Evolutionary conservation across 352 stramenopile genomes (phyloP), one percentile per base, ranked within the genome.

Genomic region (Pythium apleroticum): DNA sequence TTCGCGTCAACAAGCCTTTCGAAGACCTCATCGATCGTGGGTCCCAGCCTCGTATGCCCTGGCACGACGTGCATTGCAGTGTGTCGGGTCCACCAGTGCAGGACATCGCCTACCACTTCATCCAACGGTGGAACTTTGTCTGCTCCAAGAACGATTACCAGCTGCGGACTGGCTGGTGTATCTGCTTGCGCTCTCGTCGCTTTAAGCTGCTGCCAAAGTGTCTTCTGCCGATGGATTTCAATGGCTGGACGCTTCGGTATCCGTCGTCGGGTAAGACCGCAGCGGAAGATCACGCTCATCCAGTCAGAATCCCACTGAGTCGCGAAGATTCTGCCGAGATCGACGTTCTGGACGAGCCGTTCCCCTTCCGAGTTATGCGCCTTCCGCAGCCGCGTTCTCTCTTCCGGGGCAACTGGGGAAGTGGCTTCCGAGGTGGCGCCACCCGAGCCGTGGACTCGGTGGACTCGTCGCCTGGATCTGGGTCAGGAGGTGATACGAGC

Each of bases 101-200:
- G 59, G 91, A 98, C 57, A 76, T 97, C 25, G 88, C 86, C 4
- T 89, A 84, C 52, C 89, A 97, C 66, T 97, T 97, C 46, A 95
- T 97, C 53, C 86, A 97, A 66, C 88, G 91, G 20, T 98, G 91
- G 91, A 97, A 97, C 56, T 96, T 93, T 48, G 84, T 93, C 17
- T 93, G 84, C 17, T 91, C 85, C 12, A 95, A 96, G 73, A 93
- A 93, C 35, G 84, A 96, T 60, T 93, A 93, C 66, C 81, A 93
- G 58, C 61, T 96, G 48, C 81, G 86, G 55, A 94, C 85, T 3
- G 87, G 86, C 20, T 96, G 87, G 86, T 96, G 87, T 60, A 93
- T 96, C 60, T 96, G 87, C 64, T 85, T 88, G 24, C 85, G 87
- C 24, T 91, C 84, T 15, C 75, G 86, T 28, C 82, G 87, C 1